Evolutionary conservation across 345 rosid species (phyloP).

Genomic region (Isatis tinctoria): DNA sequence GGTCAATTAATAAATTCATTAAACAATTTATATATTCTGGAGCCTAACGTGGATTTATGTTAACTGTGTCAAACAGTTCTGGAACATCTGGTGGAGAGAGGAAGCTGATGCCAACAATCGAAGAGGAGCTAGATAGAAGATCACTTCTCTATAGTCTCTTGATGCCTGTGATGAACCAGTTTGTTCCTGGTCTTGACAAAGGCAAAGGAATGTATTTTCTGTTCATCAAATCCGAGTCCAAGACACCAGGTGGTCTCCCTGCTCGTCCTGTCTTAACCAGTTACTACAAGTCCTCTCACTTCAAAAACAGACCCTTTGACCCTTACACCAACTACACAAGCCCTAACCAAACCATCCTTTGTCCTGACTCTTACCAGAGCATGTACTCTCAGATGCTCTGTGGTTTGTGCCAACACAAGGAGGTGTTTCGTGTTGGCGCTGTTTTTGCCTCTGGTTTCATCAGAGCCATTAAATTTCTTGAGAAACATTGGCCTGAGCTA

Average conservation of each 20-base stretch:
- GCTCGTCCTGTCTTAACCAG: conserved; percentile 76
- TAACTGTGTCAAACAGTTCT: conserved; percentile 52
- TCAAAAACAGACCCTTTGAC: conserved; percentile 59
- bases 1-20: neutral
- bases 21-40: neutral
- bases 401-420: conserved; percentile 58
- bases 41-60: neutral
- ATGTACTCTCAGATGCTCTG: conserved; percentile 82
- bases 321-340: conserved; percentile 79
- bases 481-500: conserved; percentile 57
- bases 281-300: conserved; percentile 68
- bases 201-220: conserved; percentile 82
- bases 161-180: conserved; percentile 79
- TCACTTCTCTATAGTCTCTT: conserved; percentile 59
- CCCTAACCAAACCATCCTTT: conserved; percentile 76
- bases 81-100: conserved; percentile 95
- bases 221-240: conserved; percentile 69
- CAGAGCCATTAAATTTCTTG: conserved; percentile 70
- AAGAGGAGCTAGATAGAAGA: conserved; percentile 65
- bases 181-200: conserved; percentile 59
- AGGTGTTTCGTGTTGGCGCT: conserved; percentile 78
- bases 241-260: conserved; percentile 63
- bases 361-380: conserved; percentile 72
- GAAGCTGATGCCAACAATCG: conserved; percentile 74
- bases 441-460: conserved; percentile 84